Base-by-base conservation (phyloP, 2,329 filamentous ascomycete species). In the Cadophora malorum region DNA sequence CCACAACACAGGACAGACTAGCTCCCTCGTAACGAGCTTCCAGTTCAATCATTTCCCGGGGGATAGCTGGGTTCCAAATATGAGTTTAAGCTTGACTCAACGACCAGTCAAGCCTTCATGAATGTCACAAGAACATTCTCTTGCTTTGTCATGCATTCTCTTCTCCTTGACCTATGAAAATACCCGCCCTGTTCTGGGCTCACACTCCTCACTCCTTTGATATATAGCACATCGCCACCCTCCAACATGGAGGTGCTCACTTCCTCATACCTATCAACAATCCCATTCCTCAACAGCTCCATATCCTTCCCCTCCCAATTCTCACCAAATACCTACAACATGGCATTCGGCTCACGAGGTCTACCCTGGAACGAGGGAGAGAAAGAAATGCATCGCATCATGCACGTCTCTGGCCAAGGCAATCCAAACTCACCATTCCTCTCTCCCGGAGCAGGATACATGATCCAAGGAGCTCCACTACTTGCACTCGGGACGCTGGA, bases 401-500 rank as follows among this genome's bases (percentile, higher is more conserved):
- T 94, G 65, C 83, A 81, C 33, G 82, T 89, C 0, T 87, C 89
- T 0, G 76, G 79, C 2, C 70, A 78, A 45, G 82, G 85, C 50
- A 94, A 95, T 73, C 92, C 92, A 0, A 93, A 90, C 0, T 79
- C 84, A 0, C 81, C 84, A 0, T 88, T 88, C 63, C 83, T 96
- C 0, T 88, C 87, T 0, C 81, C 83, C 8, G 83, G 86, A 10
- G 89, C 90, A 35, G 86, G 82, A 1, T 80, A 83, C 69, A 84
- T 91, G 70, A 82, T 94, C 3, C 81, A 84, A 63, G 79, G 80
- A 23, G 88, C 88, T 0, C 88, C 91, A 0, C 82, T 95, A 8
- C 81, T 95, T 10, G 91, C 91, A 0, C 79, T 96, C 23, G 92
- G 92, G 0, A 87, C 91, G 0, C 79, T 94, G 1, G 92, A 96